phyloP scores from a whole-genome alignment of 1,139 yeast species.

The Hemisphaericaspora xylanilytica region DNA sequence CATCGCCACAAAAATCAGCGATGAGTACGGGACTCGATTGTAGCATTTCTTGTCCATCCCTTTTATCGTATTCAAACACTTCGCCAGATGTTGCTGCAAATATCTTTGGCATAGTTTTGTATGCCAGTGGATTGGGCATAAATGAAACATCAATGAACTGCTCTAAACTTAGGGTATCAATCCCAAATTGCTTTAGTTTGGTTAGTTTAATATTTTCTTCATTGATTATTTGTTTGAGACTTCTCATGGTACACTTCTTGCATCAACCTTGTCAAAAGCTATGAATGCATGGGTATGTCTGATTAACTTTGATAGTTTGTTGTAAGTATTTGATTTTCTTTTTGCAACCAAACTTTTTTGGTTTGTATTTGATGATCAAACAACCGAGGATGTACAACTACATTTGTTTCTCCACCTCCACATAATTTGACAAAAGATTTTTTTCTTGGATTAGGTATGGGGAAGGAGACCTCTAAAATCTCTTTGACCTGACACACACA shows the following conservation, averaged over 20 bases:
- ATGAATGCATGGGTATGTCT: too few species aligned
- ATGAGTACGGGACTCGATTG: constrained; percentile 5
- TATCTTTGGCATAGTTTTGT: constrained; percentile 11
- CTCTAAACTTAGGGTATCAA: constrained; percentile 11
- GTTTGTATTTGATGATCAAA: too few species aligned
- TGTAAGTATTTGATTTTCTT: background rate
- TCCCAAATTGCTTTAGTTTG: constrained; percentile 20
- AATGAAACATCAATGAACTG: constrained; percentile 13
- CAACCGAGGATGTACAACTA: too few species aligned
- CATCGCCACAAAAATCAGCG: background rate
- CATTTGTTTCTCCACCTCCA: background rate
- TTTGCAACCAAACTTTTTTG: constrained; percentile 4
- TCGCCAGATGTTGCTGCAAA: constrained; percentile 10
- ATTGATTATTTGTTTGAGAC: constrained; percentile 19
- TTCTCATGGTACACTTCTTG: too few species aligned
- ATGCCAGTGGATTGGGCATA: constrained; percentile 11
- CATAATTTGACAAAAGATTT: background rate
- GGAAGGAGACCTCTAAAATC: too few species aligned
- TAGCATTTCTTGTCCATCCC: constrained; percentile 6
- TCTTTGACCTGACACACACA: too few species aligned
- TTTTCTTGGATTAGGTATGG: too few species aligned
- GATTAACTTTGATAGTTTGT: background rate
- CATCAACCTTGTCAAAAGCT: too few species aligned
- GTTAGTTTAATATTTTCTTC: constrained; percentile 19
- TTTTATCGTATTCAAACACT: constrained; percentile 2